Evolutionary conservation across 176 grass and related monocot genomes (phyloP), one percentile per base, ranked within the genome.

Genomic region (Alopecurus myosuroides): DNA sequence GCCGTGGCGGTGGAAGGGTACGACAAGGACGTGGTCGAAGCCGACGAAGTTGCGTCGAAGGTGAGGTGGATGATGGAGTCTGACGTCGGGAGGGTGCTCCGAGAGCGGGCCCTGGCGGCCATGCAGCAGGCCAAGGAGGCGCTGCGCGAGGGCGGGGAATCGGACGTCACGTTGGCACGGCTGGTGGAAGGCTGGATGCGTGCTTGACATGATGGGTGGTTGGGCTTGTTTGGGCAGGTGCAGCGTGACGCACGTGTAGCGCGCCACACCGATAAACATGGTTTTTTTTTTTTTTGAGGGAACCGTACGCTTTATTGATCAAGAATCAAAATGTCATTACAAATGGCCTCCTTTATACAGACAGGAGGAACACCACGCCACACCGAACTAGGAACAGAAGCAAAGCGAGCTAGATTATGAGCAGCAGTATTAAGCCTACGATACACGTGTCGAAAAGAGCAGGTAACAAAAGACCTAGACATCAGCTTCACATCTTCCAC

Each of bases 1-100:
- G 71, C 71, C 26, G 15, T 74, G 44, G 26, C 71, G 4, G 44
- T 74, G 44, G 71, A 74, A 50, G 71, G 70, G 71, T 74, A 74
- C 17, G 26, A 74, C 44, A 74, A 20, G 44, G 70, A 49, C 1
- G 9, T 28, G 44, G 71, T 50, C 3, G 25, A 29, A 3, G 70
- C 70, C 14, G 42, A 19, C 7, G 41, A 73, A 0, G 42, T 74
- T 44, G 70, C 70, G 8, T 17, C 70, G 5, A 74, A 74, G 70
- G 42, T 49, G 42, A 74, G 42, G 25, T 73, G 70, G 70, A 28
- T 74, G 15, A 49, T 74, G 70, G 70, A 74, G 25, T 74, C 70
- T 0, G 42, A 74, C 70, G 70, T 25, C 4, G 70, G 70, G 15
- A 74, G 17, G 41, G 15, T 74, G 42, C 44, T 74, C 70, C 70